Percentiles rank a stretch among this genome's conserved stretches.
phyloP scores from a whole-genome alignment of 805 yeast species.

The Kodamaea hsintzibuensis region DNA sequence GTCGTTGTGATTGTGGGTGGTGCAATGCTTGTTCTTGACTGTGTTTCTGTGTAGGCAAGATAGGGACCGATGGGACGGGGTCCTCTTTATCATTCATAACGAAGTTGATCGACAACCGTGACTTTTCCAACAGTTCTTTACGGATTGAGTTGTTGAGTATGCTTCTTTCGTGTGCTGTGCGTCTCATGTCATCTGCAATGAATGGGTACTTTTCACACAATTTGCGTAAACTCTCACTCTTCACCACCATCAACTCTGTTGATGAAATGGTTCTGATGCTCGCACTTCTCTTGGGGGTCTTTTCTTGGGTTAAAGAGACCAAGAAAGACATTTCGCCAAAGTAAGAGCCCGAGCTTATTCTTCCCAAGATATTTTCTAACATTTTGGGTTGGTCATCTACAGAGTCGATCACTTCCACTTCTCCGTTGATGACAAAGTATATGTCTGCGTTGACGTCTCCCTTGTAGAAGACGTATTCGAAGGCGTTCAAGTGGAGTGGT shows the following conservation, averaged over 20 bases:
- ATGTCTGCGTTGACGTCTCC: slow-evolving; percentile 65
- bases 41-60: slow-evolving; percentile 6
- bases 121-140: slow-evolving; percentile 17
- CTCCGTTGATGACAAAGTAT: slow-evolving; percentile 66
- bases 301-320: slow-evolving; percentile 37
- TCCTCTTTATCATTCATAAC: slow-evolving; percentile 15
- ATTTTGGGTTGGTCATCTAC: slow-evolving; percentile 10
- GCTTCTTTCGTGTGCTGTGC: slow-evolving; percentile 57
- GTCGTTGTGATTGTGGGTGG: slow-evolving; percentile 14
- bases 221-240: slow-evolving; percentile 53
- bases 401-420: slow-evolving; percentile 60
- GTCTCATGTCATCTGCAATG: slow-evolving; percentile 58
- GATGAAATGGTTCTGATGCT: slow-evolving; percentile 61
- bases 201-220: slow-evolving; percentile 59
- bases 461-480: slow-evolving; percentile 59
- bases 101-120: slow-evolving; percentile 22
- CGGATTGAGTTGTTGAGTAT: slow-evolving; percentile 23
- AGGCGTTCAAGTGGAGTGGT: slow-evolving; percentile 51
- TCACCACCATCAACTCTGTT: slow-evolving; percentile 61
- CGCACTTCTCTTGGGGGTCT: slow-evolving; percentile 49
- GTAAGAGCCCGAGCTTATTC: slow-evolving; percentile 62
- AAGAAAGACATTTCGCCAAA: slow-evolving; percentile 80
- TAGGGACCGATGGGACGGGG: not conserved
- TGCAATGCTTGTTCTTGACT: slow-evolving; percentile 6
- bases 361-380: slow-evolving; percentile 50